Conservation (phyloP, 768 basidiomycete genomes). For the Suillus subaureus region DNA sequence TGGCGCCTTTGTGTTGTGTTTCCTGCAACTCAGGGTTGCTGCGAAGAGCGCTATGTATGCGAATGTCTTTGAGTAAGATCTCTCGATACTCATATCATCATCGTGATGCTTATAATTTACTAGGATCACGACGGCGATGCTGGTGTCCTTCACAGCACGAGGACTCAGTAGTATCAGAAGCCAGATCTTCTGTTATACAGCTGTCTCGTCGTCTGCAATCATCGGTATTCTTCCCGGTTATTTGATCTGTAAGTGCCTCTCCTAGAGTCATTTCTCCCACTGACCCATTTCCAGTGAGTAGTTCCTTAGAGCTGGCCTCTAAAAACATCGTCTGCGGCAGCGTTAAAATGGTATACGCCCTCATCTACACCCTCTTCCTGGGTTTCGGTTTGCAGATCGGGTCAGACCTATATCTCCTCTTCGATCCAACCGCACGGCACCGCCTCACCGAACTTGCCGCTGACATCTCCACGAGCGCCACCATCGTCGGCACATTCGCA, state of each 20-base stretch:
- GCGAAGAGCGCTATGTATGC: slow-evolving; percentile 80
- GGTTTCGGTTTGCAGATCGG: slow-evolving; percentile 87
- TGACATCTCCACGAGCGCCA: slow-evolving; percentile 47
- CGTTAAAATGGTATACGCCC: slow-evolving; percentile 87
- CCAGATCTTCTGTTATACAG: slow-evolving; percentile 87
- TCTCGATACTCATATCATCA: neutral
- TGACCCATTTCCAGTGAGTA: slow-evolving; percentile 56
- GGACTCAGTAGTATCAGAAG: slow-evolving; percentile 78
- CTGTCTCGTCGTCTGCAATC: slow-evolving; percentile 85
- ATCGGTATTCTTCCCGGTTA: slow-evolving; percentile 92
- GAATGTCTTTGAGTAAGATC: slow-evolving; percentile 83
- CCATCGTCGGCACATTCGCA: slow-evolving; percentile 67
- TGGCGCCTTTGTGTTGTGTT: slow-evolving; percentile 66
- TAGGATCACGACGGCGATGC: slow-evolving; percentile 81
- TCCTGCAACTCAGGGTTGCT: slow-evolving; percentile 74
- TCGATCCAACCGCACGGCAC: slow-evolving; percentile 59
- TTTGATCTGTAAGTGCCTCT: slow-evolving; percentile 60
- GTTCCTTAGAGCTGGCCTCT: slow-evolving; percentile 81
- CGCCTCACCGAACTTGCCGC: slow-evolving; percentile 56
- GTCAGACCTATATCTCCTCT: slow-evolving; percentile 74
- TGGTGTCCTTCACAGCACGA: slow-evolving; percentile 80
- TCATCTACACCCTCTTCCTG: slow-evolving; percentile 83
- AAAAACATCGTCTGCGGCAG: slow-evolving; percentile 85
- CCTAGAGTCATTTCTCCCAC: neutral
- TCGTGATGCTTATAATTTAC: slow-evolving; percentile 14